Percentiles rank a stretch among this genome's conserved stretches.
These are phyloP conservation scores for Choanephora cucurbitarum DNA, from an alignment of 371 early-diverging fungal genomes.

Conservation along the genomic window DNA sequence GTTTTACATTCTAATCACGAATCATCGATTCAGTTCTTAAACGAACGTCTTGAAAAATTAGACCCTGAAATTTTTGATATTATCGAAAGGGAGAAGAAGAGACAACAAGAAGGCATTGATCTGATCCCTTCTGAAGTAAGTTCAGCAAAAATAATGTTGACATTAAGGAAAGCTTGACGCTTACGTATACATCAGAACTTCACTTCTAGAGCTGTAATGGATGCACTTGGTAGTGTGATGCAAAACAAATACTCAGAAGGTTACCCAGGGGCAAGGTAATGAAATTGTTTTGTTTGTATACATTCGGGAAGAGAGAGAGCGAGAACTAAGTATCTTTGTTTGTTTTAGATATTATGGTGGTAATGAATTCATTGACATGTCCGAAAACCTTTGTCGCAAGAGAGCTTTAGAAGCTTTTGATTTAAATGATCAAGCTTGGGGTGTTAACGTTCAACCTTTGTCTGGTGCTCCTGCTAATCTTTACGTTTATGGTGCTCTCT, in stretches of 20 bases:
- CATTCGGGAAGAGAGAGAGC: background rate
- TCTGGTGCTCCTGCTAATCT: slow-evolving; percentile 98
- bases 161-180: background rate
- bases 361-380: slow-evolving; percentile 97
- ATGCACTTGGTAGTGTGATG: slow-evolving; percentile 96
- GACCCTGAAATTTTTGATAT: slow-evolving; percentile 96
- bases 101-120: slow-evolving; percentile 93
- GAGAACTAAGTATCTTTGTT: background rate
- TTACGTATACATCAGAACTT: slow-evolving; percentile 76
- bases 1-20: background rate
- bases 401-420: slow-evolving; percentile 95
- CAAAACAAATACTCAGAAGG: slow-evolving; percentile 99
- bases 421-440: slow-evolving; percentile 92
- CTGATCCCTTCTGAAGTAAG: slow-evolving; percentile 96
- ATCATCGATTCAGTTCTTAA: slow-evolving; percentile 57
- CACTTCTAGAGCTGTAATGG: slow-evolving; percentile 96
- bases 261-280: slow-evolving; percentile 90
- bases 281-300: too few species aligned
- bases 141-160: background rate
- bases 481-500: slow-evolving; percentile 94
- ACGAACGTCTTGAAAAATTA: slow-evolving; percentile 63
- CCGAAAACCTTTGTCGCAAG: slow-evolving; percentile 94
- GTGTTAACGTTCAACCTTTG: slow-evolving; percentile 98
- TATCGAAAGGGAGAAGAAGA: slow-evolving; percentile 94
- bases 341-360: slow-evolving; percentile 95